A percentile compares a stretch with the other conserved stretches of the same genome.
Conservation (phyloP, 345 rosid species). For the Xanthoceras sorbifolium region DNA sequence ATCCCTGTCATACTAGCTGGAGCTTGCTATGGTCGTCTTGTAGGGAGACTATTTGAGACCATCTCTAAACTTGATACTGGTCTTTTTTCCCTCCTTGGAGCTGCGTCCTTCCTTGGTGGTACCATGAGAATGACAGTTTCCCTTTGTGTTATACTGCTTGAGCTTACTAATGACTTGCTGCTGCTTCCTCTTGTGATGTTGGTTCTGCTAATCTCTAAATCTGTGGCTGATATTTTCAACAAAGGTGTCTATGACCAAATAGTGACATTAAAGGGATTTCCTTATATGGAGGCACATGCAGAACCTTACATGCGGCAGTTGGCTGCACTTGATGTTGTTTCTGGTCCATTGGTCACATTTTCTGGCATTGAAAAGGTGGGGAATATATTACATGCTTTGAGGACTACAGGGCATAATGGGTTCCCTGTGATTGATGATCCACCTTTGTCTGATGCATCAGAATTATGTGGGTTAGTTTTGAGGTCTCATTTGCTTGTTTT, state of each 20-base stretch:
- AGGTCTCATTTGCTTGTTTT: conserved; percentile 69
- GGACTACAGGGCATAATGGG: conserved; percentile 57
- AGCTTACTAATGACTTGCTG: conserved; percentile 64
- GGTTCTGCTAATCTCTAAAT: conserved; percentile 69
- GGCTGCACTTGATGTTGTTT: conserved; percentile 59
- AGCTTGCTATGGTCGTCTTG: conserved; percentile 65
- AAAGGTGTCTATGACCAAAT: conserved; percentile 70
- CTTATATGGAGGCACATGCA: conserved; percentile 68
- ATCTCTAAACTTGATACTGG: conserved; percentile 57
- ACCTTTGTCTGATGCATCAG: conserved; percentile 54
- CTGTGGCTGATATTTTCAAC: conserved; percentile 64
- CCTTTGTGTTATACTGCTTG: conserved; percentile 69
- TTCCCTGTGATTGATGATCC: conserved; percentile 74
- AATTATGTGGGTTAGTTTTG: conserved; percentile 60
- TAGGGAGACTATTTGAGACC: conserved; percentile 52
- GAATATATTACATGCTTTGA: conserved; percentile 51
- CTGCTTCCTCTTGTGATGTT: conserved; percentile 76
- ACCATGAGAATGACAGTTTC: conserved; percentile 86
- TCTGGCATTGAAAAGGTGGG: conserved; percentile 60
- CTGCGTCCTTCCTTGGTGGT: conserved; percentile 75
- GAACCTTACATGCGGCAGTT: conserved; percentile 70
- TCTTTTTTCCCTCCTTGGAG: conserved; percentile 70
- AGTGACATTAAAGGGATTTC: conserved; percentile 63
- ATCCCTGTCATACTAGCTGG: conserved; percentile 80
- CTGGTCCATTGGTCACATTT: conserved; percentile 59